Conservation (phyloP, 139 green algal species). For the Volvox africanus region DNA sequence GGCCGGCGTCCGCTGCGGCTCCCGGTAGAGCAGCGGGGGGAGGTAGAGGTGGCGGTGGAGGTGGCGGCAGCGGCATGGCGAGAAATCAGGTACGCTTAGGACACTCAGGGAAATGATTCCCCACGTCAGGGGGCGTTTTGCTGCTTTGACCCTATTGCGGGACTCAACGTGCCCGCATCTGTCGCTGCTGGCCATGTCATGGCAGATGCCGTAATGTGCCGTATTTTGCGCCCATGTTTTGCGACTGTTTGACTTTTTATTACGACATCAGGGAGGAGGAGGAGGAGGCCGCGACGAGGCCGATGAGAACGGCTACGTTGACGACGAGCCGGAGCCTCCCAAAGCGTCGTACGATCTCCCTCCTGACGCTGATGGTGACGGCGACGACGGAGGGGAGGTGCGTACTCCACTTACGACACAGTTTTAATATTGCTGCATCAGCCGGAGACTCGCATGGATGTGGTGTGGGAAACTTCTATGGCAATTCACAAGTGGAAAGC, state of each 20-base stretch:
- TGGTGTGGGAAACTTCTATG: too few relatives aligned
- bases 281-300: neutral
- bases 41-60: neutral
- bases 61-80: neutral
- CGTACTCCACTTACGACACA: too few relatives aligned
- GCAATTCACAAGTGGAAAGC: too few relatives aligned
- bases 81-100: too few relatives aligned
- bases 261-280: neutral
- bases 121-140: too few relatives aligned
- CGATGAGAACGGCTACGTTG: neutral
- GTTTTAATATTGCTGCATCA: too few relatives aligned
- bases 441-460: too few relatives aligned
- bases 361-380: neutral
- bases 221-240: neutral
- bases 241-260: too few relatives aligned
- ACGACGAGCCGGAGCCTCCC: conserved; percentile 11
- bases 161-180: too few relatives aligned
- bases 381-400: conserved; percentile 20
- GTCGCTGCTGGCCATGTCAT: neutral
- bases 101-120: too few relatives aligned
- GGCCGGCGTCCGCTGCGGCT: neutral
- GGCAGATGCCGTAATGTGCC: neutral
- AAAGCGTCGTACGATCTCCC: conserved; percentile 22
- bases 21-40: neutral
- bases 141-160: too few relatives aligned